Evolutionary conservation across 1,284 basidiomycete genomes (phyloP), one percentile per base, ranked within the genome.

Genomic region (Inonotus hispidus): DNA sequence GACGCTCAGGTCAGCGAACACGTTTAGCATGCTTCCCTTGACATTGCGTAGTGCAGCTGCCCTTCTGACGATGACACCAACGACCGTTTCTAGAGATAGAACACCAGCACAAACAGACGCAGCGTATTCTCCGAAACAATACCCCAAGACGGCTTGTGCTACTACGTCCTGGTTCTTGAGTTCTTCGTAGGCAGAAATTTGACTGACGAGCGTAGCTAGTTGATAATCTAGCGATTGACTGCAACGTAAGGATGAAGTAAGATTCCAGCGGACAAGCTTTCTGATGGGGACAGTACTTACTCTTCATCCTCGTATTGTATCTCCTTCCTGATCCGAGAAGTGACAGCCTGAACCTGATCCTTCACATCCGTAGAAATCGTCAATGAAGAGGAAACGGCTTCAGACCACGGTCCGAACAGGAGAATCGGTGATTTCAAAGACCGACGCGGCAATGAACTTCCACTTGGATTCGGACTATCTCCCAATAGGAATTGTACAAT

Each of bases 91-190:
- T 45, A 61, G 57, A 2, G 59, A 55, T 27, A 66, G 55, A 14
- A 58, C 23, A 6, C 65, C 65, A 11, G 56, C 50, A 25, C 41
- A 41, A 27, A 65, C 41, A 0, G 66, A 63, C 5, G 66, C 66
- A 8, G 65, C 63, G 50, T 62, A 67, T 52, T 67, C 65, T 16
- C 66, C 66, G 35, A 66, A 67, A 56, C 66, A 66, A 52, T 67
- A 67, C 19, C 65, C 66, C 8, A 60, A 25, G 10, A 66, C 65
- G 13, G 56, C 65, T 14, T n/a, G 14, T 2, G 66, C 60, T 6
- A 14, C 25, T 25, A 65, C 47, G 19, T 53, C 53, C 14, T n/a
- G 14, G 5, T 11, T 6, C 7, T 23, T 39, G 35, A 64, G 57
- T 16, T n/a, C 19, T 29, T 52, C 39, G 10, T 54, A 45, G 11